Evolutionary conservation across 2,329 filamentous ascomycete species (phyloP).

Genomic region (Penicillium sp.): DNA sequence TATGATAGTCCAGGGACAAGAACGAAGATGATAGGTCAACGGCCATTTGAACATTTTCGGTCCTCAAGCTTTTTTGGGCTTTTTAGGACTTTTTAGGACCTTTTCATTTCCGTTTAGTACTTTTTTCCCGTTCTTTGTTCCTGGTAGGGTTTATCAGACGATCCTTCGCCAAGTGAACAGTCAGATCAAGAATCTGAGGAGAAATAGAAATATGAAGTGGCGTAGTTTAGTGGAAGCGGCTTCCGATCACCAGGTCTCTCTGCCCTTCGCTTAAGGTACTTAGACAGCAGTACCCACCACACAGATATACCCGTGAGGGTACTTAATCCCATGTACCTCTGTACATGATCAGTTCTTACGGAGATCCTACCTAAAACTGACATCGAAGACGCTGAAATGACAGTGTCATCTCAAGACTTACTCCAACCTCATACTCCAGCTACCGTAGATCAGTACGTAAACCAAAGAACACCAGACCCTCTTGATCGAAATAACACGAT

Average conservation of each 20-base stretch:
- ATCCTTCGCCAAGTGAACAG: neutral
- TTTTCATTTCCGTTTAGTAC: neutral
- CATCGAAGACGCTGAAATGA: neutral
- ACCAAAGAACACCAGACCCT: neutral
- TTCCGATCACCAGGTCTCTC: neutral
- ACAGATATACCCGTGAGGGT: neutral
- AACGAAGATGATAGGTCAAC: slow-evolving; percentile 1
- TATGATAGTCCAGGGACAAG: slow-evolving; percentile 9
- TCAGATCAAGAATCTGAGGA: neutral
- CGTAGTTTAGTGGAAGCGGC: neutral
- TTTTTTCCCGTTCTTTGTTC: neutral
- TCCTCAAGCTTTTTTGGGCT: neutral
- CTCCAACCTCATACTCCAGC: neutral
- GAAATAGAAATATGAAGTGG: neutral
- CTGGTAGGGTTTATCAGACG: neutral
- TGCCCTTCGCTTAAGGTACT: neutral
- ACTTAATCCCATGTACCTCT: neutral
- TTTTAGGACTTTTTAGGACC: neutral
- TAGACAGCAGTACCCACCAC: neutral
- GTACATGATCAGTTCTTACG: neutral
- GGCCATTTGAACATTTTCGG: neutral
- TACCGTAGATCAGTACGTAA: neutral
- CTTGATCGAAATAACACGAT: neutral
- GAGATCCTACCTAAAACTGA: neutral
- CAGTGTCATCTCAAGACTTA: neutral